A percentile compares a stretch with the other conserved stretches of the same genome.
Evolutionary conservation across 23 red algal species (phyloP).

Genomic region (Gracilaria gracilis): DNA sequence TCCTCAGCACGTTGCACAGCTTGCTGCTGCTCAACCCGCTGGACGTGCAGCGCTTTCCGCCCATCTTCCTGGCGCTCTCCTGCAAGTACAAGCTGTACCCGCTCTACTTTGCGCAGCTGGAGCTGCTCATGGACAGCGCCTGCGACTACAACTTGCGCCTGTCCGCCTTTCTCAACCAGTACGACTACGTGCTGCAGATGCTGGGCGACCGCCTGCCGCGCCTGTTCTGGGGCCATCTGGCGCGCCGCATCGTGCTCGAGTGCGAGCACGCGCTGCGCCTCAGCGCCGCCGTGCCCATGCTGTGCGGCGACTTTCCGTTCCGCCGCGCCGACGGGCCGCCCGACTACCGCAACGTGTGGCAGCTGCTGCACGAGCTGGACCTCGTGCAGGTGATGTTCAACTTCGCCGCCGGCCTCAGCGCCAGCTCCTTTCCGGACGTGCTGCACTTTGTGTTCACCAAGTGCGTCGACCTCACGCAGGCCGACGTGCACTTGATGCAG

Average conservation of each 20-base stretch:
- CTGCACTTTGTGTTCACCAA: not conserved
- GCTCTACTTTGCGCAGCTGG: not conserved
- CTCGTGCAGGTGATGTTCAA: slow-evolving; percentile 2
- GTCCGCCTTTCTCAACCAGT: not conserved
- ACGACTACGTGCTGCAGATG: not conserved
- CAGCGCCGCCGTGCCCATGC: not conserved
- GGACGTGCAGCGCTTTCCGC: not conserved
- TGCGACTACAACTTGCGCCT: not conserved
- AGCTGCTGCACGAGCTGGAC: not conserved
- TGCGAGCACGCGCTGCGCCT: not conserved
- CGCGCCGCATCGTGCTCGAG: not conserved
- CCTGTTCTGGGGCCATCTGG: not conserved
- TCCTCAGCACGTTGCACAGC: not conserved
- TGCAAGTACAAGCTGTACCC: not conserved
- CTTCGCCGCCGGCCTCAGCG: not conserved
- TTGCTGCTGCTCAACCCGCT: not conserved
- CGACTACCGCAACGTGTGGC: not conserved
- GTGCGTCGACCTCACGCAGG: not conserved
- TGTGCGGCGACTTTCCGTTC: not conserved
- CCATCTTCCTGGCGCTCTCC: not conserved
- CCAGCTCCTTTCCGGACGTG: not conserved
- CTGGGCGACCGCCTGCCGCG: not conserved
- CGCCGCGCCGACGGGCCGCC: not conserved
- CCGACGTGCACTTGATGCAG: not conserved
- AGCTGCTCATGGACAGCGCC: not conserved